Percentiles rank a stretch among this genome's conserved stretches.
Conservation (phyloP, 2,329 filamentous ascomycete species). For the Arthrobotrys entomopaga region DNA sequence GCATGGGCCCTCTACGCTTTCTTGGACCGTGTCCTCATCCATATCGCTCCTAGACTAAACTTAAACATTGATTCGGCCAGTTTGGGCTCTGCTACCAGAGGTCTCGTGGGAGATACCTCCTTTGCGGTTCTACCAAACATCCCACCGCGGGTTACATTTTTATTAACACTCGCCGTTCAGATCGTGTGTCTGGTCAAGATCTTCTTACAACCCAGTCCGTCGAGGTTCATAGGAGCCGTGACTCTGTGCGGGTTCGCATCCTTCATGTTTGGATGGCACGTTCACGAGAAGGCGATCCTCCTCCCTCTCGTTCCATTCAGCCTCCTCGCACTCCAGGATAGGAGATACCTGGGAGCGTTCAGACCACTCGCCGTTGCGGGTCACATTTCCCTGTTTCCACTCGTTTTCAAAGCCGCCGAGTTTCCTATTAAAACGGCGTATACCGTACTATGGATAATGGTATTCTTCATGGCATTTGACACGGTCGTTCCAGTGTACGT, state of each 20-base stretch:
- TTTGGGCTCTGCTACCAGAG: constrained; percentile 87
- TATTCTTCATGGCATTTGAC: constrained; percentile 88
- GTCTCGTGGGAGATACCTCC: constrained; percentile 89
- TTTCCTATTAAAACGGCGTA: constrained; percentile 95
- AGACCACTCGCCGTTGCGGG: constrained; percentile 90
- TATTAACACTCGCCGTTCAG: constrained; percentile 72
- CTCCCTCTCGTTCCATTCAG: constrained; percentile 95
- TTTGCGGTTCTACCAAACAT: constrained; percentile 94
- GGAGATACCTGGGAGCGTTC: constrained; percentile 90
- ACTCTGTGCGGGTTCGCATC: constrained; percentile 95
- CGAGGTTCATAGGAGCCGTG: constrained; percentile 86
- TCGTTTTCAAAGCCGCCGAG: constrained; percentile 90
- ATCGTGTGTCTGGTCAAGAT: constrained; percentile 80
- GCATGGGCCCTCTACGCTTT: constrained; percentile 98
- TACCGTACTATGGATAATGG: constrained; percentile 87
- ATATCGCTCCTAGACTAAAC: constrained; percentile 82
- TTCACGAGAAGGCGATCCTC: constrained; percentile 96
- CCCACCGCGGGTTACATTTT: constrained; percentile 80
- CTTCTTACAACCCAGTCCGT: constrained; percentile 82
- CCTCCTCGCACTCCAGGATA: constrained; percentile 86
- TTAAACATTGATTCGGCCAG: constrained; percentile 78
- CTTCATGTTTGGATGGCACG: constrained; percentile 98
- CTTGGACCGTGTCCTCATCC: constrained; percentile 81
- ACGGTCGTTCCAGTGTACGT: constrained; percentile 83
- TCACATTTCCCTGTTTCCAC: constrained; percentile 92